Base-by-base conservation (phyloP, 2,329 filamentous ascomycete genomes). In the Fusarium sp. region DNA sequence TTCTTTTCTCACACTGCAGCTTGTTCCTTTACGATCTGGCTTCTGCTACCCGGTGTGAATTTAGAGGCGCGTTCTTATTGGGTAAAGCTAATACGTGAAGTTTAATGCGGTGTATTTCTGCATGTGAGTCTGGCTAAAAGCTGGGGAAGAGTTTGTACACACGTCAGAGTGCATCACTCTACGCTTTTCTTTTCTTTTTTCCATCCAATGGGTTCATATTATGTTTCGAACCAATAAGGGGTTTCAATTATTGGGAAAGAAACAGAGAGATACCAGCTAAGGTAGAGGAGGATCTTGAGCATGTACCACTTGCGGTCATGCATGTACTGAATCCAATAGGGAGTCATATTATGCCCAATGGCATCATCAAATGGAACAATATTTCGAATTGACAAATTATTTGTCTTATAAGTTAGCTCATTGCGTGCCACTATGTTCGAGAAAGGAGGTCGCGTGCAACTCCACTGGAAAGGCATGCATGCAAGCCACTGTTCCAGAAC, bases 371-470 rank as follows among this genome's bases (percentile, higher is more conserved):
- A 55, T 18, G 29, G 18, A 62, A 59, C 29, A 62, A 44, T 25
- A 31, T 29, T 31, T 44, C 38, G 45, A 50, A 56, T 52, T 58
- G n/a, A 17, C 49, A 44, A 59, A 36, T 36, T 27, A 56, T 50
- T 15, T 44, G 50, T 39, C 41, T 45, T 55, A 27, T 7, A 27
- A 27, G 27, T 27, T 27, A 20, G 44, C 25, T 39, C 31, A 29
- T 46, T 56, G 44, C 29, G 58, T 41, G 44, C 38, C 39, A 41
- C 45, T 54, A 41, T 46, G 46, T 53, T 27, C 15, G 17, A 60
- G 62, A 47, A 62, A 55, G 38, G 44, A 62, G 70, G 65, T 73
- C 65, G 60, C 70, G 70, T 72, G 65, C 64, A 56, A 59, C 61
- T 46, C 59, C 15, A 29, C 63, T 59, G 44, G 20, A 50, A 47